A percentile compares a stretch with the other conserved stretches of the same genome.
Conservation (phyloP, 1,284 basidiomycete genomes). For the Pisolithus thermaeus region DNA sequence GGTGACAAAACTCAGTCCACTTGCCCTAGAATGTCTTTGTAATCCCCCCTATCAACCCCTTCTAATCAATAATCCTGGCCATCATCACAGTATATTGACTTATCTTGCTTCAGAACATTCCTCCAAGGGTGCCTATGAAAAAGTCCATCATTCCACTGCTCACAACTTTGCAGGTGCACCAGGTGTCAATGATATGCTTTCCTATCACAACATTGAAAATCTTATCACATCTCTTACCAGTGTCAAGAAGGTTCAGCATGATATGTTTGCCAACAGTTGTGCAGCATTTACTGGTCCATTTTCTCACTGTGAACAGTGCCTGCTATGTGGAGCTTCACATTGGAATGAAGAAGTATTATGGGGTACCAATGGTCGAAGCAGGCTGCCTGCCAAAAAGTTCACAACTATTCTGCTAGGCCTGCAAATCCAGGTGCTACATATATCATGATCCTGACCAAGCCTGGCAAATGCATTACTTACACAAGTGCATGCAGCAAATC, state of each 20-base stretch:
- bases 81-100: background rate
- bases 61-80: too few species aligned
- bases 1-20: too few species aligned
- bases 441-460: slow-evolving; percentile 20
- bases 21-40: too few species aligned
- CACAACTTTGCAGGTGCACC: background rate
- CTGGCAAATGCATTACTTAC: slow-evolving; percentile 14
- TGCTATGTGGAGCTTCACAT: slow-evolving; percentile 19
- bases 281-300: too few species aligned
- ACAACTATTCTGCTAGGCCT: slow-evolving; percentile 33
- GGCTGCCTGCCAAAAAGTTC: slow-evolving; percentile 22
- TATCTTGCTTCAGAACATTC: slow-evolving; percentile 1
- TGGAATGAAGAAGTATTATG: slow-evolving; percentile 10
- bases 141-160: background rate
- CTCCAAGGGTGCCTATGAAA: background rate
- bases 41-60: too few species aligned
- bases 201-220: background rate
- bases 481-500: slow-evolving; percentile 4
- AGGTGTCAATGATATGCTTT: background rate
- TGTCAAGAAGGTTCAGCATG: background rate
- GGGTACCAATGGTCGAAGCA: background rate
- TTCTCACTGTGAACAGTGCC: too few species aligned
- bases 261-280: too few species aligned
- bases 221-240: slow-evolving; percentile 4
- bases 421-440: slow-evolving; percentile 30